A percentile compares a stretch with the other conserved stretches of the same genome.
phyloP scores from a whole-genome alignment of 163 green algal species.

The Dunaliella salina region DNA sequence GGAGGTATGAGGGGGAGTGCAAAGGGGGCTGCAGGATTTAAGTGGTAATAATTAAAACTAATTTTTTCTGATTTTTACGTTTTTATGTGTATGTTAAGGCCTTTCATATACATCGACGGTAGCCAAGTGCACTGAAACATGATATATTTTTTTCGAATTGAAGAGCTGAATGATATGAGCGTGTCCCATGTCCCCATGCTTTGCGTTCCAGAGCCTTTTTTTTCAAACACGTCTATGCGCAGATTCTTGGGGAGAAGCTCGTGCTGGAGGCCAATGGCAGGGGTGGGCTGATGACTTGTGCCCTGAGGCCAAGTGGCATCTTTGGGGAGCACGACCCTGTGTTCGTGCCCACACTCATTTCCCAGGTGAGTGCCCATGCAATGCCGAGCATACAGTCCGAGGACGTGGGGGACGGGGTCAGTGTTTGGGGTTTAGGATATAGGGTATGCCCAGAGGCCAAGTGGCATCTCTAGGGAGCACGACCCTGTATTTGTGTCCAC shows the following conservation, averaged over 20 bases:
- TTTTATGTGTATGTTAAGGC: too few relatives aligned
- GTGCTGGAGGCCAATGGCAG: slow-evolving; percentile 69
- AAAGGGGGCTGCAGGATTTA: too few relatives aligned
- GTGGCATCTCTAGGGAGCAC: slow-evolving; percentile 84
- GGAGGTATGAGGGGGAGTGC: too few relatives aligned
- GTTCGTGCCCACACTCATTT: slow-evolving; percentile 70
- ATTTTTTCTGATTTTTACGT: too few relatives aligned
- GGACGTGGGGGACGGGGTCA: slow-evolving; percentile 6
- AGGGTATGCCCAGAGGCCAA: slow-evolving; percentile 74
- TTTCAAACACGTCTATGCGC: background rate
- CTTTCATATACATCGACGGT: too few relatives aligned
- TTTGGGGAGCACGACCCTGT: slow-evolving; percentile 85
- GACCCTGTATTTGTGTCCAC: slow-evolving; percentile 81
- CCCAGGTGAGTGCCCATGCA: slow-evolving; percentile 35
- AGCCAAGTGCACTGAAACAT: too few relatives aligned
- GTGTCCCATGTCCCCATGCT: too few relatives aligned
- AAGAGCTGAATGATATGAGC: too few relatives aligned
- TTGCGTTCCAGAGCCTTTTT: too few relatives aligned
- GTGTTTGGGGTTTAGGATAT: background rate
- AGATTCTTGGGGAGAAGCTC: slow-evolving; percentile 68
- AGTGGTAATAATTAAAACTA: too few relatives aligned
- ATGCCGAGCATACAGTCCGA: slow-evolving; percentile 1
- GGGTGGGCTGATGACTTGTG: slow-evolving; percentile 54
- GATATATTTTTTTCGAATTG: too few relatives aligned
- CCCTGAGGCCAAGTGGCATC: slow-evolving; percentile 79